phyloP scores from a whole-genome alignment of 116 monocot genomes.

The Cymodocea nodosa region DNA sequence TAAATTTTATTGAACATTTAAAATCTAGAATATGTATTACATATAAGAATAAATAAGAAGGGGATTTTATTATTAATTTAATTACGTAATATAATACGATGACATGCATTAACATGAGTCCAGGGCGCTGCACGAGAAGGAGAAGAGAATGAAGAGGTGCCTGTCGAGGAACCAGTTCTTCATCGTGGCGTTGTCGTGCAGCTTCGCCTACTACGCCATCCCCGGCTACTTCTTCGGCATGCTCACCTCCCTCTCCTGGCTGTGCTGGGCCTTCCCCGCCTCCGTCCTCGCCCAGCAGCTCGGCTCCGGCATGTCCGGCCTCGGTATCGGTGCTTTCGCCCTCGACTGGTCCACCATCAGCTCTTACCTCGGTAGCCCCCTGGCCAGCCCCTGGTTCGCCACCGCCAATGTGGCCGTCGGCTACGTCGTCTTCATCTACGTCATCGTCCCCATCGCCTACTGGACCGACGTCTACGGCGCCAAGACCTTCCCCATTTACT shows the following conservation, averaged over 20 bases:
- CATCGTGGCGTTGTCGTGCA: constrained; percentile 43
- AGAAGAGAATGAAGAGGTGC: constrained; percentile 21
- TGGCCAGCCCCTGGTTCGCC: constrained; percentile 67
- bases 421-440: constrained; percentile 31
- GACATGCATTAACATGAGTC: no score
- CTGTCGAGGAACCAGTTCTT: constrained; percentile 57
- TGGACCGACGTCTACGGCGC: constrained; percentile 47
- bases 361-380: constrained; percentile 54
- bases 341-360: constrained; percentile 56
- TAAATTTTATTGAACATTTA: no score
- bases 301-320: constrained; percentile 49
- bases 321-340: constrained; percentile 43
- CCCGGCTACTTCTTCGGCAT: constrained; percentile 59
- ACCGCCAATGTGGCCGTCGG: constrained; percentile 51
- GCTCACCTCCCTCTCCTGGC: constrained; percentile 62
- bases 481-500: constrained; percentile 51
- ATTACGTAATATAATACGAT: no score
- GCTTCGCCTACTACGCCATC: constrained; percentile 51
- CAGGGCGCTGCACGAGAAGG: constrained; percentile 63
- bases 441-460: constrained; percentile 39
- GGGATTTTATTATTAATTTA: no score
- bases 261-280: constrained; percentile 49
- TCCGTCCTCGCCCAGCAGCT: constrained; percentile 56
- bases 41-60: no score
- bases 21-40: no score